Evolutionary conservation across 192 early-diverging fungal species (phyloP), one percentile per base, ranked within the genome.

Genomic region (Dissophora globulifera): DNA sequence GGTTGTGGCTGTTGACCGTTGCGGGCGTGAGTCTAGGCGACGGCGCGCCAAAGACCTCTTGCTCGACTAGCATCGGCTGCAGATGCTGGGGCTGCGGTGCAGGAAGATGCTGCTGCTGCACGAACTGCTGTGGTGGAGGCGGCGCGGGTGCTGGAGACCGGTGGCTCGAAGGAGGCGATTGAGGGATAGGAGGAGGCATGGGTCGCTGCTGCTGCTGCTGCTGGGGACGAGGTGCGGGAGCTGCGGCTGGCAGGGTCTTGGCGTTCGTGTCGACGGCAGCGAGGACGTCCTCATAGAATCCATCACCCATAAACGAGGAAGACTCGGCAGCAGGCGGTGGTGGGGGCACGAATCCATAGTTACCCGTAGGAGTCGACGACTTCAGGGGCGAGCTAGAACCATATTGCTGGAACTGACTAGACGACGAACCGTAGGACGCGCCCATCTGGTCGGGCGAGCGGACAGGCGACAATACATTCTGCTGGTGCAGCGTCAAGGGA

Each of bases 241-340:
- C 26, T n/a, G 30, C 8, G 13, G 42, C 31, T 26, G 64, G 47
- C 15, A 32, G 38, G 2, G 26, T 25, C 30, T 15, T 48, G 8
- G 53, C 27, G 33, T 66, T 65, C n/a, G 60, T 65, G 38, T 76
- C 72, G 0, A 76, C 72, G 0, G 72, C 72, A 0, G 72, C 72
- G 9, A 76, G 51, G 2, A 76, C 72, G 52, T 76, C 72, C 38
- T 76, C 63, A 25, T 67, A 76, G 40, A 76, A 76, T 20, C 64
- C 64, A 35, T 75, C 57, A 26, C 71, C 63, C 13, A 66, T 41
- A 8, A 45, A 41, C 3, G 61, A 38, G 0, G 48, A 41, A 1
- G 68, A 10, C 4, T 11, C 56, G 4, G 26, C 15, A n/a, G 6
- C 19, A 3, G 10, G 16, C 19, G 52, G 29, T n/a, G 63, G 63